Base-by-base conservation (phyloP, 2,329 filamentous ascomycete genomes). In the Pseudogymnoascus sp. region DNA sequence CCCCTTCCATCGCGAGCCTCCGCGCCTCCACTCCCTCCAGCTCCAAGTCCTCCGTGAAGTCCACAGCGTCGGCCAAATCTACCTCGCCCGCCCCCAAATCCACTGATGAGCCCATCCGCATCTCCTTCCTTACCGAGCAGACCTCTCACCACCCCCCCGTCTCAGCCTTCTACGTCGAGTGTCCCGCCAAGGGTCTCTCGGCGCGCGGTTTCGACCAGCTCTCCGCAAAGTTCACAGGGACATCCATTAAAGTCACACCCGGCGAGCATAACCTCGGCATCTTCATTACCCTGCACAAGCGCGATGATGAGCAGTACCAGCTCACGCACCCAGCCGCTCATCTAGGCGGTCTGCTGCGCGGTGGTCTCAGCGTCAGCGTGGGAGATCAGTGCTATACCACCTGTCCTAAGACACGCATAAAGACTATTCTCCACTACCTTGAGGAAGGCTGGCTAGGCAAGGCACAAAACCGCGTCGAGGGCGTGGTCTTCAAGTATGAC, bases 61-160 rank as follows among this genome's bases (percentile, higher is more conserved):
- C 71, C 74, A 72, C 68, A 70, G 71, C 65, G 66, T 72, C 61
- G 69, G 35, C 45, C n/a, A 18, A n/a, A 55, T 16, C 58, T 12
- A n/a, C 21, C 73, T 63, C 72, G 74, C 66, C 73, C 73, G 63
- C 72, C 74, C 66, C 73, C 66, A 66, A 72, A 72, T 64, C 70
- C 64, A 68, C 72, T 69, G 70, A n/a, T 2, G 37, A 61, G 23
- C 82, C 81, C 28, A 83, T 96, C 69, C 90, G 88, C 69, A 85
- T 99, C 69, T 96, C 92, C 8, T 99, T 96, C 74, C 82, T 99
- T 65, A 97, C 95, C 25, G 95, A 99, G 77, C 95, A 99, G 78
- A 99, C 95, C 7, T 97, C 92, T 6, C 95, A 99, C 71, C 95
- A 99, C 76, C 95, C 95, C 35, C 95, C 95, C 8, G 93, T 99